Base-by-base conservation (phyloP, 495 filamentous ascomycete genomes). In the Pyronema omphalodes region DNA sequence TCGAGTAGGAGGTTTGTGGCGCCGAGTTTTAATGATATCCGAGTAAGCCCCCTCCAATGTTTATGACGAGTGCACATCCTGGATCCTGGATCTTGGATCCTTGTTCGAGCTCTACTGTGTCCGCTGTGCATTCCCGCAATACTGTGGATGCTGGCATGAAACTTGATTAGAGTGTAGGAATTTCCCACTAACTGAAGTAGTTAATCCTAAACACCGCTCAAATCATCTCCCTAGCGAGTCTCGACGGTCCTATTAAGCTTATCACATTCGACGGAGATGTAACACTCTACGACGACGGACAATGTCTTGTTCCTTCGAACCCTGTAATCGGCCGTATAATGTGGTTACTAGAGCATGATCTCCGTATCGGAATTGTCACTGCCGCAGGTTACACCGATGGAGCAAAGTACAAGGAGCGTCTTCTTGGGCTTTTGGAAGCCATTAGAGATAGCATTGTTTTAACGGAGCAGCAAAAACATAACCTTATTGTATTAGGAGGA, bases 261-360 rank as follows among this genome's bases (percentile, higher is more conserved):
- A 79, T 93, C 46, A 98, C 91, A 11, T 96, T 98, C 61, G 91
- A 98, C 66, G 93, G 93, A 65, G 93, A 98, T 62, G 87, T 98
- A 9, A 98, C 93, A 6, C 77, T 98, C 37, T 96, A 96, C 67
- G 87, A 94, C 57, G 89, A 98, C 63, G 93, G 89, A 9, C 71
- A 86, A 59, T 84, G 77, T 56, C 73, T 98, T 41, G 78, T 76
- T 36, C 65, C 75, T 1, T 71, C 75, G 15, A 93, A 81, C 67
- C 82, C 85, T 0, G 82, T 93, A 9, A 86, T 96, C 53, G 67
- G 79, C 0, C 78, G 84, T 6, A 79, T 98, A 40, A 67, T 94
- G 11, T 71, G 73, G n/a, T 70, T 86, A 3, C 70, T 86, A 35
- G 56, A 57, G 7, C 71, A 70, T 44, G 76, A 72, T 3, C 52